phyloP scores from a whole-genome alignment of 305 asterid genomes.

The Fraxinus platypoda region DNA sequence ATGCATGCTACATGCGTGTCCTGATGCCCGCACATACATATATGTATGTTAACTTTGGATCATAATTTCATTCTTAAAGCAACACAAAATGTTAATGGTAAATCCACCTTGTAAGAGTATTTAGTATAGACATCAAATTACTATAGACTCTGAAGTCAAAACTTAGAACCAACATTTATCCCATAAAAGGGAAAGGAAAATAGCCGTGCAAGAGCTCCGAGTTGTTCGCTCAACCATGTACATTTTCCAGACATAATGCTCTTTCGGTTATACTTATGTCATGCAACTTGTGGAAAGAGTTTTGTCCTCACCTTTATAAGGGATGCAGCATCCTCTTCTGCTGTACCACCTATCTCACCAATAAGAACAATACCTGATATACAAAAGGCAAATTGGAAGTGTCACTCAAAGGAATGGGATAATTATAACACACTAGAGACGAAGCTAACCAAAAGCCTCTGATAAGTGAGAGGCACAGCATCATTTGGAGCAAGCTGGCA shows the following conservation, averaged over 20 bases:
- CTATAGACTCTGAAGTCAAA: neutral
- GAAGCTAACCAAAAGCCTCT: neutral
- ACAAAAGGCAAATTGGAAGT: conserved; percentile 12
- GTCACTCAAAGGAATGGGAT: neutral
- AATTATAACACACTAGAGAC: neutral
- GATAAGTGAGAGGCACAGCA: neutral
- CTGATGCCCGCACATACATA: neutral
- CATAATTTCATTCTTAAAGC: neutral
- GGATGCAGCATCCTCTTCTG: conserved; percentile 98
- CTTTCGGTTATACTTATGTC: neutral
- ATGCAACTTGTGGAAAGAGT: conserved; percentile 3
- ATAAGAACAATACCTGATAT: conserved; percentile 81
- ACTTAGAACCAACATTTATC: neutral
- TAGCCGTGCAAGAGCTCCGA: neutral
- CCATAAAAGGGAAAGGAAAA: neutral
- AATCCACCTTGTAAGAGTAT: neutral
- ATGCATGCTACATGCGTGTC: neutral
- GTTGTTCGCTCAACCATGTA: neutral
- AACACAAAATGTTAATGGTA: neutral
- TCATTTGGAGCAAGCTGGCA: neutral
- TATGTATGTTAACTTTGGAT: neutral
- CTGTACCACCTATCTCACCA: conserved; percentile 99
- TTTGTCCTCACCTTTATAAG: conserved; percentile 66
- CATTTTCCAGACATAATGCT: neutral
- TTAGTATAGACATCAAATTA: neutral